Evolutionary conservation across 208 protist species (phyloP).

Genomic region (Borovskyia barvae): DNA sequence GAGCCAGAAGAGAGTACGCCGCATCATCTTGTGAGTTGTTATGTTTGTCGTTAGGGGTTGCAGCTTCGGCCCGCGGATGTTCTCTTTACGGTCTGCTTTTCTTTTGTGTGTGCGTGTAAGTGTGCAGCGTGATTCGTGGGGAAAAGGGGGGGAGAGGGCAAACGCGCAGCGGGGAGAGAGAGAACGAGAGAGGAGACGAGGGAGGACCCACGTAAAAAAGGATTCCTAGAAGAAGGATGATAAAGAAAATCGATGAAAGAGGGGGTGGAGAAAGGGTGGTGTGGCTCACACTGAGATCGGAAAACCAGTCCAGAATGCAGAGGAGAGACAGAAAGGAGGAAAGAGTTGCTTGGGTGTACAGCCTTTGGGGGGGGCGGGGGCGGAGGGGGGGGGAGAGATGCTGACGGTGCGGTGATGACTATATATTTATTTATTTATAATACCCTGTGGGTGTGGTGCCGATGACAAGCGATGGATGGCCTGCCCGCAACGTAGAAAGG

Average conservation of each 20-base stretch:
- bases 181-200: constrained; percentile 1
- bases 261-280: not conserved
- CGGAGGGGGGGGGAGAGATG: too few relatives aligned
- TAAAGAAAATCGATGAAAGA: not conserved
- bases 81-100: constrained; percentile 4
- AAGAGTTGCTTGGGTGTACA: too few relatives aligned
- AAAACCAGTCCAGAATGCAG: not conserved
- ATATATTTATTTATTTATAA: too few relatives aligned
- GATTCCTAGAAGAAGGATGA: not conserved
- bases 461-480: too few relatives aligned
- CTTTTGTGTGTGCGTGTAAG: constrained; percentile 8
- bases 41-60: not conserved
- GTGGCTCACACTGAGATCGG: not conserved
- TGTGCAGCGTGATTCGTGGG: not conserved
- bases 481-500: too few relatives aligned
- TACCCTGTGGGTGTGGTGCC: too few relatives aligned
- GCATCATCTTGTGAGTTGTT: constrained; percentile 50
- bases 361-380: too few relatives aligned
- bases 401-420: too few relatives aligned
- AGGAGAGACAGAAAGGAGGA: not conserved
- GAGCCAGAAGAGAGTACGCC: constrained; percentile 51
- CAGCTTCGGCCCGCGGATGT: too few relatives aligned
- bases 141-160: not conserved
- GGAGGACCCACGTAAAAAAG: not conserved
- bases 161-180: too few relatives aligned